Base-by-base conservation (phyloP, 2,329 filamentous ascomycete genomes). In the Paecilomyces sp. region DNA sequence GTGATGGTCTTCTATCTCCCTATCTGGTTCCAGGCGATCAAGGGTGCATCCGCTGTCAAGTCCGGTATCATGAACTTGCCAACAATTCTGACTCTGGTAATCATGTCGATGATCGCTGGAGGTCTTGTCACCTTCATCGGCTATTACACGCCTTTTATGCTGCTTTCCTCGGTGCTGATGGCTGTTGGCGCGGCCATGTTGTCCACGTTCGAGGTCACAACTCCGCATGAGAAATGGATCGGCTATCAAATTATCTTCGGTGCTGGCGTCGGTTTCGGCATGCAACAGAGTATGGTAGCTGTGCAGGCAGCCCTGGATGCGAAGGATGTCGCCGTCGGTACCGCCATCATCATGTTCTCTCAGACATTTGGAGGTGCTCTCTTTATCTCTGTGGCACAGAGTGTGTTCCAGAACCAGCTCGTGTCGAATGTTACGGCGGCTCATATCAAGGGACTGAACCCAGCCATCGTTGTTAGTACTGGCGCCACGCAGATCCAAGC, bases 1-100 rank as follows among this genome's bases (percentile, higher is more conserved):
- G 66, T 79, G 33, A 65, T 77, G 30, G 72, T 76, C 3, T 83
- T 78, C 65, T 82, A 82, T 62, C 70, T 82, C 2, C 80, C 80
- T 0, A 72, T 77, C 53, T 77, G 74, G 73, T 77, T 77, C 64
- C 75, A 77, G 56, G 71, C 73, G 15, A 70, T 77, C 66, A 76
- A 76, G 56, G 67, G 64, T 36, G 70, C 65, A 4, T 64, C 65
- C 1, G 69, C 74, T 7, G 67, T 70, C 41, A 71, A 70, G 52
- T 76, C 74, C 0, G 75, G 74, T 13, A 71, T 77, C 57, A 74
- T 74, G 70, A 72, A 47, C n/a, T 5, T 47, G 4, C 36, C 36
- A n/a, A 18, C n/a, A 15, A 18, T 47, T 47, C 65, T 76, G 11
- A 57, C 61, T 6, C 65, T 71, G 9, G 70, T 75, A 15, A 34